Conservation (phyloP, 345 rosid species). For the Euphorbia lathyris region DNA sequence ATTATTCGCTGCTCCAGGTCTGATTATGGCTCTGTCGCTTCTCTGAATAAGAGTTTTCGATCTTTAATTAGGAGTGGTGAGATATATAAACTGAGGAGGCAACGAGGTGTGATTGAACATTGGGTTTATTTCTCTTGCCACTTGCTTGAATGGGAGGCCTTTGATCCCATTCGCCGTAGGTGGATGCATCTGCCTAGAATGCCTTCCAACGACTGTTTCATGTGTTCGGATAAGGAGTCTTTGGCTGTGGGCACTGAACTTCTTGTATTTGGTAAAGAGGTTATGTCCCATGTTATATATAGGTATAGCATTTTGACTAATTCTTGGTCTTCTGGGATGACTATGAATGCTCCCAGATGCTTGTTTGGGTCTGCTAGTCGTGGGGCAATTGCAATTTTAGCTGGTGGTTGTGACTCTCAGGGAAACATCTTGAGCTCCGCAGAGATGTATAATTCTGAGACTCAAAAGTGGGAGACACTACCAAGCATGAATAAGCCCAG, state of each 20-base stretch:
- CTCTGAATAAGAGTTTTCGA: constrained; percentile 57
- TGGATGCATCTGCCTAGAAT: constrained; percentile 88
- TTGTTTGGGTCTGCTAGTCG: constrained; percentile 94
- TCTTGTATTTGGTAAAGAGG: constrained; percentile 78
- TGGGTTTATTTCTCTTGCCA: constrained; percentile 93
- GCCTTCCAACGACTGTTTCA: constrained; percentile 66
- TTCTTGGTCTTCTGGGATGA: constrained; percentile 75
- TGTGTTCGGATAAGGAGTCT: constrained; percentile 79
- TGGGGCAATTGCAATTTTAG: constrained; percentile 78
- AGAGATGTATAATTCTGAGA: constrained; percentile 88
- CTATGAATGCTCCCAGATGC: constrained; percentile 84
- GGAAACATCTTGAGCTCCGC: constrained; percentile 65
- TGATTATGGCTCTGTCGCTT: constrained; percentile 75
- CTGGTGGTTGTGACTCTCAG: constrained; percentile 77
- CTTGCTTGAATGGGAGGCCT: constrained; percentile 87
- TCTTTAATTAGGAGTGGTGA: constrained; percentile 68
- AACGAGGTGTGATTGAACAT: constrained; percentile 57
- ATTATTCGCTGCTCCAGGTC: constrained; percentile 75
- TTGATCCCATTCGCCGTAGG: constrained; percentile 60
- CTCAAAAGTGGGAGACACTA: constrained; percentile 51
- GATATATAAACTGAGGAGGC: constrained; percentile 59
- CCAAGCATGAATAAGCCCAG: constrained; percentile 80
- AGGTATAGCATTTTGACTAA: constrained; percentile 78
- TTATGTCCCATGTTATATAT: constrained; percentile 63
- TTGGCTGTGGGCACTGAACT: constrained; percentile 93